Evolutionary conservation across 371 early-diverging fungal genomes (phyloP).

Genomic region (Sanchytrium tribonematis): DNA sequence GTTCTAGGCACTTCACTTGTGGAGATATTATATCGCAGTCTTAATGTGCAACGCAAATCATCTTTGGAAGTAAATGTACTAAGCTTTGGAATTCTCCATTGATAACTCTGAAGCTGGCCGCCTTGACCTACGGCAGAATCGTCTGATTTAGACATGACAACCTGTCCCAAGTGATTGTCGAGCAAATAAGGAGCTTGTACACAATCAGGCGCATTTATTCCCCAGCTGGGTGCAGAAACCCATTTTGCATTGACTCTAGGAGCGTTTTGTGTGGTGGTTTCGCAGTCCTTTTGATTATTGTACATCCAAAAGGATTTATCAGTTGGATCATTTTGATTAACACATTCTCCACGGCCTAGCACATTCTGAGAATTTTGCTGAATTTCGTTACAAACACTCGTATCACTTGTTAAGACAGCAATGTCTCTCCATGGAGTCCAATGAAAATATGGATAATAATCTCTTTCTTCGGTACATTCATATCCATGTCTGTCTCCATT

Average conservation of each 20-base stretch:
- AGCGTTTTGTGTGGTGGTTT: constrained; percentile 2
- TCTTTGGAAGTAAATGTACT: constrained; percentile 5
- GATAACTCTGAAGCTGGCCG: constrained; percentile 5
- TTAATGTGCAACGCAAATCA: constrained; percentile 9
- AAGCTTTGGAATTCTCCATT: constrained; percentile 10
- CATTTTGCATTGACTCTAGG: constrained; percentile 2
- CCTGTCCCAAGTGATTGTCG: constrained; percentile 10
- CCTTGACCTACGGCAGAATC: background rate
- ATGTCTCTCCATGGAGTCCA: constrained; percentile 15
- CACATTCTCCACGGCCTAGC: constrained; percentile 8
- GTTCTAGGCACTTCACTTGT: constrained; percentile 6
- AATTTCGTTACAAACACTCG: constrained; percentile 8
- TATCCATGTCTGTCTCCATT: constrained; percentile 9
- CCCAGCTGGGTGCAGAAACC: constrained; percentile 4
- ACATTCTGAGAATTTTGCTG: constrained; percentile 11
- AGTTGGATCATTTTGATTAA: constrained; percentile 5
- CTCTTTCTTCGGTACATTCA: constrained; percentile 16
- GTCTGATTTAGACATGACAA: background rate
- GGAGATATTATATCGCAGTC: constrained; percentile 14
- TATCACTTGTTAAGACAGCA: constrained; percentile 6
- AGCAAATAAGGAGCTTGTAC: constrained; percentile 7
- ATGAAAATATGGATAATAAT: constrained; percentile 15
- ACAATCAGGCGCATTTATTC: constrained; percentile 8
- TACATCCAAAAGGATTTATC: constrained; percentile 2
- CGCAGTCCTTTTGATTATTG: constrained; percentile 9